Base-by-base conservation (phyloP, 257 asterid genomes). In the Fraxinus cuspidata region DNA sequence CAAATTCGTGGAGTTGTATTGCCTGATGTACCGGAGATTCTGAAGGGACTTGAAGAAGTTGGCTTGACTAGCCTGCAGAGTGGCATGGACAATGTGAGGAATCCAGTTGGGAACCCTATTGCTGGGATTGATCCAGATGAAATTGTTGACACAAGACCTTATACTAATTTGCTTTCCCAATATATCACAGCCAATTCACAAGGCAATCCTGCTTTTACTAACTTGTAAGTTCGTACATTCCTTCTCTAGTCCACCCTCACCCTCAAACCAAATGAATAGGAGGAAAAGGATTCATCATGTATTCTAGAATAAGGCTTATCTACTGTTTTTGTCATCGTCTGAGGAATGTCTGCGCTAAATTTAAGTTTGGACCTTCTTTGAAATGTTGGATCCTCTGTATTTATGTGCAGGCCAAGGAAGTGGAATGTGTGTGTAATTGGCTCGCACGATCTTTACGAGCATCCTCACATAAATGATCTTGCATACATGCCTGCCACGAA, bases 41-140 rank as follows among this genome's bases (percentile, higher is more conserved):
- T 95, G 1, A 82, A 86, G 77, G 98, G 99, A 68, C 93, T 95
- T 0, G 92, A 88, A 9, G 88, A 87, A 73, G 99, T 95, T 18
- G 99, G 98, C 7, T 78, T 95, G 81, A 93, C 99, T 1, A 95
- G 99, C 83, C 85, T 95, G 74, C 99, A 95, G 89, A 95, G 99
- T 78, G 99, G 99, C 10, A 95, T 95, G 99, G 98, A 95, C 88
- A 95, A 95, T 74, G 99, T 95, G 25, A 87, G 98, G 85, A 93
- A 95, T 75, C 93, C 99, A 2, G 99, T 95, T 1, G 99, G 99
- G 40, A 93, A 90, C 73, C 99, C 99, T 75, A 86, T 95, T 72
- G 97, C 99, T 9, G 99, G 99, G 16, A 90, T 95, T 79, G 99
- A 95, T 86, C 97, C 98, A 19, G 85, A 85, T 31, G 99, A 95